Base-by-base conservation (phyloP, 495 filamentous ascomycete species). In the Paragyromitra xinjiangensis region DNA sequence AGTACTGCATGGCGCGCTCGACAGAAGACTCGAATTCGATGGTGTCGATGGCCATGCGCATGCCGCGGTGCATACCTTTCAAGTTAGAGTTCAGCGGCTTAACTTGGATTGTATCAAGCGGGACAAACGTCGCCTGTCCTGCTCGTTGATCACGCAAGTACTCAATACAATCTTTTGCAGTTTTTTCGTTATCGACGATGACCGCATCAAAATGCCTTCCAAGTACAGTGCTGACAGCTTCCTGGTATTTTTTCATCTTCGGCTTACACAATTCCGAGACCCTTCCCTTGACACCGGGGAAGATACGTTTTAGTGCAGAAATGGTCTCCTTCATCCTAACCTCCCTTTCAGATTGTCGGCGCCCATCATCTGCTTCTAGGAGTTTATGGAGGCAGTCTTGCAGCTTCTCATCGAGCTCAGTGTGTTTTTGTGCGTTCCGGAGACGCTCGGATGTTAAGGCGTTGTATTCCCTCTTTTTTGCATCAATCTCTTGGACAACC, bases 121-220 rank as follows among this genome's bases (percentile, higher is more conserved):
- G 95, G 69, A 98, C 92, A 83, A 98, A 98, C 1, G 92, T 98
- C 69, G 94, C 90, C 75, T 93, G 92, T 29, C 92, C 90, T 24
- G 90, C 89, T 44, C 92, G 90, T 81, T 98, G 94, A 67, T 97
- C 94, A 71, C 93, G 93, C 59, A 98, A 88, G 83, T 96, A 95
- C 80, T 97, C 91, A 55, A 99, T 95, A 81, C 94, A 98, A 75
- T 98, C 93, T 75, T 93, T 92, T 39, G 93, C 96, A 0, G 91
- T 94, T 86, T 95, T 97, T 80, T 98, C 94, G 37, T 91, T 96
- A 80, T 99, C 95, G n/a, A 98, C 94, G 69, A 99, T 89, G 62
- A 99, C 91, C 11, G 94, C 91, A 80, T 98, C 95, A 79, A 97
- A 96, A 77, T 98, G 91, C 44, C 94, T 91, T 42, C 96, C 95